phyloP scores from a whole-genome alignment of 441 rosid genomes.

The Gossypium lobatum region DNA sequence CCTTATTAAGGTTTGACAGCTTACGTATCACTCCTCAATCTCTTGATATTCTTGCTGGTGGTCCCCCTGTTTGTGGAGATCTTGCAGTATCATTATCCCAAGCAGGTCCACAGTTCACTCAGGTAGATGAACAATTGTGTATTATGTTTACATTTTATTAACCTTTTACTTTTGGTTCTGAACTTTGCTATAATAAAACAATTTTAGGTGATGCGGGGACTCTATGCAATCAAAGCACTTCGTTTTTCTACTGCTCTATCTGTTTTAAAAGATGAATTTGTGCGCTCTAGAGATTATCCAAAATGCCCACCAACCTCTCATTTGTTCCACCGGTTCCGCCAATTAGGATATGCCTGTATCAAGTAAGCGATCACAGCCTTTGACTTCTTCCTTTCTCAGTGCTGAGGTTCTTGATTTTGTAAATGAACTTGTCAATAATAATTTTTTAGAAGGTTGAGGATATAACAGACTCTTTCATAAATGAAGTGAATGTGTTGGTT shows the following conservation, averaged over 20 bases:
- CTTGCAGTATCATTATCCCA: conserved; percentile 97
- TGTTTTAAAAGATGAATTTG: conserved; percentile 88
- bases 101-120: conserved; percentile 97
- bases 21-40: conserved; percentile 93
- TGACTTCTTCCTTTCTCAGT: background rate
- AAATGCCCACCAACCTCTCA: conserved; percentile 94
- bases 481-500: background rate
- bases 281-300: conserved; percentile 98
- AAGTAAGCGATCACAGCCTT: conserved; percentile 40
- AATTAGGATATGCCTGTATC: conserved; percentile 96
- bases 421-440: background rate
- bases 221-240: conserved; percentile 89
- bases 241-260: conserved; percentile 92
- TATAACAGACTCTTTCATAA: background rate
- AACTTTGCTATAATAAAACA: conserved; percentile 16
- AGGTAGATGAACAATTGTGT: conserved; percentile 43
- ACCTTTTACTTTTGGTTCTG: conserved; percentile 24
- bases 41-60: conserved; percentile 83
- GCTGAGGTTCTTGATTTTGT: conserved; percentile 9
- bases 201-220: conserved; percentile 75
- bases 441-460: background rate
- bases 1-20: conserved; percentile 84
- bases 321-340: conserved; percentile 90
- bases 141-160: conserved; percentile 13
- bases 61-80: conserved; percentile 96